Conservation (phyloP, 1,284 basidiomycete genomes). For the Cryptococcus sp. region DNA sequence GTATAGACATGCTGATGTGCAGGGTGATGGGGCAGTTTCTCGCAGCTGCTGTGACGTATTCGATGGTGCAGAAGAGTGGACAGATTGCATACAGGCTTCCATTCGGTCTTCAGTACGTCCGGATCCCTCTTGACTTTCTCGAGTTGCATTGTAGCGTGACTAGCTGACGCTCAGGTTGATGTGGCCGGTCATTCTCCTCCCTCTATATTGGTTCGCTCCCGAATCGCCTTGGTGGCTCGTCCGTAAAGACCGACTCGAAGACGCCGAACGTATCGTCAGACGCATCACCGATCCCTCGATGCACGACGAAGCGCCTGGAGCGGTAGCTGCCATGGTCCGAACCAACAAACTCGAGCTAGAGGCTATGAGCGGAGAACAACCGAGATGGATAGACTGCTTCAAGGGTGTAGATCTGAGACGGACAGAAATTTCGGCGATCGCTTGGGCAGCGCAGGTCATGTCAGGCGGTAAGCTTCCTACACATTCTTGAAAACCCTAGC, state of each 20-base stretch:
- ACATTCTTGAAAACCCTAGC: no score
- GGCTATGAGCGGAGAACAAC: conserved; percentile 1
- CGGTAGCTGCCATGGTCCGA: conserved; percentile 24
- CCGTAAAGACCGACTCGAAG: conserved; percentile 18
- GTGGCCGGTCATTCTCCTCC: conserved; percentile 8
- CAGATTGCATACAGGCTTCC: conserved; percentile 27
- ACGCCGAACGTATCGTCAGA: conserved; percentile 17
- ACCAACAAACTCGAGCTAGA: conserved; percentile 29
- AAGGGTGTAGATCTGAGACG: conserved; percentile 9
- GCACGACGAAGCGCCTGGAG: background rate
- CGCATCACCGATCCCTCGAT: conserved; percentile 6
- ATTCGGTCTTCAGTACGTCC: conserved; percentile 23
- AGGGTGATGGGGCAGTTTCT: conserved; percentile 8
- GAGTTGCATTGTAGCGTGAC: conserved; percentile 18
- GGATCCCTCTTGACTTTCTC: background rate
- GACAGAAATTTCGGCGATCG: conserved; percentile 11
- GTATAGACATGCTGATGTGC: background rate
- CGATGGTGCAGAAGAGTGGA: background rate
- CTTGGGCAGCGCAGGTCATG: conserved; percentile 11
- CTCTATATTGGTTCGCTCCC: conserved; percentile 14
- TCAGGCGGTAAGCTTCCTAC: conserved; percentile 10
- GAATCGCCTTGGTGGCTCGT: conserved; percentile 33
- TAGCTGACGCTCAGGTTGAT: conserved; percentile 11
- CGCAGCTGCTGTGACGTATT: conserved; percentile 1
- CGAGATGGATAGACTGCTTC: conserved; percentile 22